A percentile compares a stretch with the other conserved stretches of the same genome.
Conservation (phyloP, 768 basidiomycete genomes). For the Agaricus sinodeliciosus region DNA sequence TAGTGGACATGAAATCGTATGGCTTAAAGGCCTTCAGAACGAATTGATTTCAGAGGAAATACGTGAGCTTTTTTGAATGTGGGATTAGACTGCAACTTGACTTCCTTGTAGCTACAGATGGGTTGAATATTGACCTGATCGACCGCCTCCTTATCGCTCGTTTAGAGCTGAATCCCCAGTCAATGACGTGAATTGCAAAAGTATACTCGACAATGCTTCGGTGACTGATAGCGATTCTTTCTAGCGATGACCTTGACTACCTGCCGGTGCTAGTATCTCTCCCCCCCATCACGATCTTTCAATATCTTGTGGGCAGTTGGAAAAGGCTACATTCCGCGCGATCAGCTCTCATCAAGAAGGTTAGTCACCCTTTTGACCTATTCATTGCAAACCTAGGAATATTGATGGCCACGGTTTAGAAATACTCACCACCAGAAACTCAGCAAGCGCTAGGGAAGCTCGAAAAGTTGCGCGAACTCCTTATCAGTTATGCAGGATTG, state of each 20-base stretch:
- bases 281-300: conserved; percentile 75
- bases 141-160: conserved; percentile 82
- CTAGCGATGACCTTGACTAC: conserved; percentile 71
- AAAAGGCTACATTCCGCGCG: conserved; percentile 65
- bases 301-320: conserved; percentile 90
- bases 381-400: not conserved
- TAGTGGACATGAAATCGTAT: conserved; percentile 64
- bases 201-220: not conserved
- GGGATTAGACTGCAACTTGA: not conserved
- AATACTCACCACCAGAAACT: conserved; percentile 54
- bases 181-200: conserved; percentile 51
- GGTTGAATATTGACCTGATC: conserved; percentile 48
- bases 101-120: conserved; percentile 26
- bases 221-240: conserved; percentile 8
- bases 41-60: conserved; percentile 62
- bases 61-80: conserved; percentile 27
- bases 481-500: conserved; percentile 86
- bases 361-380: conserved; percentile 15
- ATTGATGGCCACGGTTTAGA: conserved; percentile 26
- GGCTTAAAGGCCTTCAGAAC: conserved; percentile 69
- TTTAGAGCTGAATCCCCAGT: conserved; percentile 70
- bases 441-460: conserved; percentile 56
- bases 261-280: conserved; percentile 69
- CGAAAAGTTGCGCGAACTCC: conserved; percentile 72
- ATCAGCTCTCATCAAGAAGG: conserved; percentile 58